Conservation (phyloP, 2,329 filamentous ascomycete species). For the Acrocalymma vagum region DNA sequence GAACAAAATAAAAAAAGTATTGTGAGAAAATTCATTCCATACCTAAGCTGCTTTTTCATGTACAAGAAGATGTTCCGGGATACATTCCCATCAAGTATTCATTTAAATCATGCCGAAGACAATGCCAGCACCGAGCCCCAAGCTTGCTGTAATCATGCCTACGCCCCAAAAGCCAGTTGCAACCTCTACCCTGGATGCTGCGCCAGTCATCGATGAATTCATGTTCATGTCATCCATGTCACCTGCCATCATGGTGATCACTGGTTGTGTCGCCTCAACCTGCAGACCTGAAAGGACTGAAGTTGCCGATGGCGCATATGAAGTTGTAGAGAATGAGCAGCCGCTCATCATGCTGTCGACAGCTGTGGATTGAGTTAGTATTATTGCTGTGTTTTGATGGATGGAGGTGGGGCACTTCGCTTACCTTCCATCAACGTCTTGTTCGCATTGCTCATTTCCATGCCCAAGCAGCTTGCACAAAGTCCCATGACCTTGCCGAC, state of each 20-base stretch:
- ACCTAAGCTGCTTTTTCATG: too few species aligned
- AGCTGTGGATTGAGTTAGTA: too few species aligned
- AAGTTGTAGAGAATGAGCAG: constrained; percentile 8
- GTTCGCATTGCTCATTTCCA: constrained; percentile 1
- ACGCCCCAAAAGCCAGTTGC: constrained; percentile 10
- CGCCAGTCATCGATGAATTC: too few species aligned
- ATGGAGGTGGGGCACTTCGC: too few species aligned
- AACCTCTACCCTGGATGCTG: constrained; percentile 16
- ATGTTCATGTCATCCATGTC: constrained; percentile 20
- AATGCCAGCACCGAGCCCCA: constrained; percentile 28
- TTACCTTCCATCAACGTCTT: neutral
- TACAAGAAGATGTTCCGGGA: too few species aligned
- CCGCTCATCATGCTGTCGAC: constrained; percentile 7
- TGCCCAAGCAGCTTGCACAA: constrained; percentile 49
- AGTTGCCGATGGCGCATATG: constrained; percentile 12
- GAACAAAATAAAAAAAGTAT: too few species aligned
- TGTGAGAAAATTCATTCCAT: too few species aligned
- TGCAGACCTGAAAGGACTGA: constrained; percentile 5
- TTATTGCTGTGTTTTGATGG: too few species aligned
- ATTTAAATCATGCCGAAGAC: constrained; percentile 14
- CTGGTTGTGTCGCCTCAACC: constrained; percentile 11
- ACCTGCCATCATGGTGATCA: constrained; percentile 9
- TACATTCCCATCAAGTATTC: neutral
- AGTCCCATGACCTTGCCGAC: constrained; percentile 47
- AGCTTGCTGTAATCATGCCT: constrained; percentile 19